Evolutionary conservation across 768 basidiomycete species (phyloP).

Genomic region (Serendipita sp.): DNA sequence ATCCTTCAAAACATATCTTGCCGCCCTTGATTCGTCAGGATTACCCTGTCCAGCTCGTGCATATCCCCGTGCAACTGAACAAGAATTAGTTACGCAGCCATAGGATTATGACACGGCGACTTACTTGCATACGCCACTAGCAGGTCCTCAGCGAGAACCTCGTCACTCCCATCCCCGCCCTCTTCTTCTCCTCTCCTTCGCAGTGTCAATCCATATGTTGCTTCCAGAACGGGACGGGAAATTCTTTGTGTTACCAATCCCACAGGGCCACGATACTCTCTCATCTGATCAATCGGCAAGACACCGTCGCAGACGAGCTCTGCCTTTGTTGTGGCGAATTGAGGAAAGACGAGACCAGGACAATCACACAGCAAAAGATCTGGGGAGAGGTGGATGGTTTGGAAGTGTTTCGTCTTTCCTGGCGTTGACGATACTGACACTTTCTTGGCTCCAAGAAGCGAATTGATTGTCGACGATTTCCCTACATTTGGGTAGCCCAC

Average conservation of each 20-base stretch:
- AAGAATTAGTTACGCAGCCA: neutral
- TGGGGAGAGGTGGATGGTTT: slow-evolving; percentile 88
- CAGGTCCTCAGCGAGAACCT: slow-evolving; percentile 59
- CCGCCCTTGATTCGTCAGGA: slow-evolving; percentile 89
- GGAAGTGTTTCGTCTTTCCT: slow-evolving; percentile 98
- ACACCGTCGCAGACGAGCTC: slow-evolving; percentile 95
- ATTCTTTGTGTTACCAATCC: slow-evolving; percentile 64
- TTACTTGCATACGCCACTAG: slow-evolving; percentile 83
- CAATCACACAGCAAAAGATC: slow-evolving; percentile 86
- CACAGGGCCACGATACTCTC: slow-evolving; percentile 78
- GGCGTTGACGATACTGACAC: slow-evolving; percentile 97
- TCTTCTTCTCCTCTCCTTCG: slow-evolving; percentile 52
- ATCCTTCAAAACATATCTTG: slow-evolving; percentile 87
- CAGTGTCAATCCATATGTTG: slow-evolving; percentile 74
- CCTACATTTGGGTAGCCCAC: slow-evolving; percentile 99
- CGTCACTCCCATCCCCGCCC: slow-evolving; percentile 55
- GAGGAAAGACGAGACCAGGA: slow-evolving; percentile 95
- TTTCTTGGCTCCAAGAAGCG: slow-evolving; percentile 88
- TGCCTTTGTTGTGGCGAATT: slow-evolving; percentile 93
- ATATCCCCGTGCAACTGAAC: slow-evolving; percentile 78
- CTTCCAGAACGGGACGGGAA: slow-evolving; percentile 72
- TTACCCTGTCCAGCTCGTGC: slow-evolving; percentile 90
- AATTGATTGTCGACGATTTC: slow-evolving; percentile 96
- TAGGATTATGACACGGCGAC: slow-evolving; percentile 20
- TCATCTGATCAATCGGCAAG: slow-evolving; percentile 91